Conservation (phyloP, 1,139 yeast species). For the Keqinozyma sinolaborantium region DNA sequence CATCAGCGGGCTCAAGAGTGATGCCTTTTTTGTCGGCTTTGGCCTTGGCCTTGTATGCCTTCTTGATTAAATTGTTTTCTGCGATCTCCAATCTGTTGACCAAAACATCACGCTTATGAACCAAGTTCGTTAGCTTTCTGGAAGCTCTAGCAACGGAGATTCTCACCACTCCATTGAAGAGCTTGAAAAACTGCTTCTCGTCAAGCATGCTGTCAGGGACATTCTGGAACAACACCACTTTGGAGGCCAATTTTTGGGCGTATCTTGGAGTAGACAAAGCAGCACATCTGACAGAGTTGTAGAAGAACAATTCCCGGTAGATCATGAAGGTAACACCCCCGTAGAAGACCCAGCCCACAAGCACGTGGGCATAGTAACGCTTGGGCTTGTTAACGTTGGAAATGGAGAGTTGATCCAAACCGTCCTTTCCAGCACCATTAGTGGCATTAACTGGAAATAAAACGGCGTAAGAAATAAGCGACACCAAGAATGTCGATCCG, state of each 20-base stretch:
- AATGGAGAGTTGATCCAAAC: conserved; percentile 76
- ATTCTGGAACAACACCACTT: conserved; percentile 76
- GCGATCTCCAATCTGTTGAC: conserved; percentile 68
- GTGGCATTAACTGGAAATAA: conserved; percentile 65
- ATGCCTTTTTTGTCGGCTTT: conserved; percentile 64
- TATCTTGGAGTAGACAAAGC: conserved; percentile 78
- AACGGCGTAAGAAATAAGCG: conserved; percentile 47
- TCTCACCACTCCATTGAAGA: conserved; percentile 68
- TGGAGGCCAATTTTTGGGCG: conserved; percentile 67
- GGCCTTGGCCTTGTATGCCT: conserved; percentile 57
- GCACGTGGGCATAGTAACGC: conserved; percentile 83
- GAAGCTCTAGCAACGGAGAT: conserved; percentile 75
- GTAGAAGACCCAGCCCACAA: conserved; percentile 76
- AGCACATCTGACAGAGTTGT: conserved; percentile 76
- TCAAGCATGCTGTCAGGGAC: conserved; percentile 69
- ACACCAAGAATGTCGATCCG: conserved; percentile 37
- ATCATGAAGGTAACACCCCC: conserved; percentile 66
- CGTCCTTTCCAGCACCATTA: conserved; percentile 50
- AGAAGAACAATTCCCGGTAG: conserved; percentile 80
- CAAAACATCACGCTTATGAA: conserved; percentile 59
- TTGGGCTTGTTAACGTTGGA: conserved; percentile 57
- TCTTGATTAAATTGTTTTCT: conserved; percentile 54
- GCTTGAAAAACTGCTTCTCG: conserved; percentile 56
- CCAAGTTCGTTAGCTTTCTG: conserved; percentile 53
- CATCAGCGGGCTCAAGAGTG: conserved; percentile 43